Evolutionary conservation across 2,329 filamentous ascomycete genomes (phyloP).

Genomic region (Penicillium sp.): DNA sequence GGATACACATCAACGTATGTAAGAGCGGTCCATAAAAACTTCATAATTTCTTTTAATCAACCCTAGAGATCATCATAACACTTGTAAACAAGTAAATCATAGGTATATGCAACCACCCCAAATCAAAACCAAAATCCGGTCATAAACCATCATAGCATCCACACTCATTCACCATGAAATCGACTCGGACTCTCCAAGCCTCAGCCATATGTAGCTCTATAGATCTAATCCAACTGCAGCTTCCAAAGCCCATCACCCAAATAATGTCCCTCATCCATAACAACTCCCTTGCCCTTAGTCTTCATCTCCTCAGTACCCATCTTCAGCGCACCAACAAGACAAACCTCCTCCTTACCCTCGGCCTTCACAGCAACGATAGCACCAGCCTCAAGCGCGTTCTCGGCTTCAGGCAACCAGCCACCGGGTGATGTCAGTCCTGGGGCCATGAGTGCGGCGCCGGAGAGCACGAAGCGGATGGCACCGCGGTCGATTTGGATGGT

Average conservation of each 20-base stretch:
- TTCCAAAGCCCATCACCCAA: slow-evolving; percentile 93
- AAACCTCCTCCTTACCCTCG: slow-evolving; percentile 90
- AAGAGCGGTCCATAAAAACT: not conserved
- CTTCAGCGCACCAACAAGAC: slow-evolving; percentile 80
- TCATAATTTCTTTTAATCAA: not conserved
- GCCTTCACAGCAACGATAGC: slow-evolving; percentile 85
- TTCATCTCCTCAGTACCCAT: slow-evolving; percentile 89
- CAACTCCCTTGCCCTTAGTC: slow-evolving; percentile 89
- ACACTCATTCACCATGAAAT: not conserved
- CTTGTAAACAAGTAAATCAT: not conserved
- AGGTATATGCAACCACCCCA: not conserved
- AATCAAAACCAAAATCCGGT: not conserved
- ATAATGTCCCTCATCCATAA: slow-evolving; percentile 91
- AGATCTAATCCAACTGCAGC: slow-evolving; percentile 56
- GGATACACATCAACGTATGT: too few species aligned
- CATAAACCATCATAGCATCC: not conserved
- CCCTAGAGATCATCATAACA: not conserved
- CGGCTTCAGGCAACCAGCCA: slow-evolving; percentile 68
- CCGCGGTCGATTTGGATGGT: slow-evolving; percentile 89
- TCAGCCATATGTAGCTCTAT: not conserved
- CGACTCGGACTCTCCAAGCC: not conserved
- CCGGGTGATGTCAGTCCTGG: slow-evolving; percentile 84
- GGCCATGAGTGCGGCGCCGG: slow-evolving; percentile 92
- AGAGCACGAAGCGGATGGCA: slow-evolving; percentile 93
- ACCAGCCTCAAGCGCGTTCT: slow-evolving; percentile 70